Evolutionary conservation across 2,329 filamentous ascomycete genomes (phyloP).

Genomic region (Neofusicoccum sp.): DNA sequence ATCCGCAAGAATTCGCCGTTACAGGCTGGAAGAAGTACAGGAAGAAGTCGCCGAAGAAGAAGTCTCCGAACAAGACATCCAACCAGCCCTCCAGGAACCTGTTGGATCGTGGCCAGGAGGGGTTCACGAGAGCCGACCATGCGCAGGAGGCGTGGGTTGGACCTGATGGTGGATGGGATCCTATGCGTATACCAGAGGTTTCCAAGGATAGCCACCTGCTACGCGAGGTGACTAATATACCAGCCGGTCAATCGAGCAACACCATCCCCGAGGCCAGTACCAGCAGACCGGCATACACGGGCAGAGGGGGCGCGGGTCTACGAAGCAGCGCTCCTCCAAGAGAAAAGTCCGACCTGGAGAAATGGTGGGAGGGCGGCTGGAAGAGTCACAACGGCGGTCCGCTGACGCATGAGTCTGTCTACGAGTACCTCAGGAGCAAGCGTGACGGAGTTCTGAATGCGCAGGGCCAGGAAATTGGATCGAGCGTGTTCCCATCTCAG

Average conservation of each 20-base stretch:
- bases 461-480: not conserved
- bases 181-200: not conserved
- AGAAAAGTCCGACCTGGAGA: not conserved
- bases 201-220: not conserved
- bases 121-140: not conserved
- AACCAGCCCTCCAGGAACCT: not conserved
- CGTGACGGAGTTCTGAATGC: not conserved
- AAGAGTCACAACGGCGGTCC: slow-evolving; percentile 2
- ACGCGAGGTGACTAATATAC: not conserved
- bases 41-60: not conserved
- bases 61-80: not conserved
- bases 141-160: not conserved
- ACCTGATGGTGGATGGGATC: not conserved
- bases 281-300: not conserved
- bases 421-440: not conserved
- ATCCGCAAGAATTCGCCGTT: not conserved
- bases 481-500: not conserved
- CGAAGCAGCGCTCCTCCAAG: not conserved
- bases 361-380: not conserved
- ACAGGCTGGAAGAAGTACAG: not conserved
- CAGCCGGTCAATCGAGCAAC: not conserved
- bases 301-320: not conserved
- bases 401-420: not conserved
- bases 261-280: not conserved
- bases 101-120: not conserved